Evolutionary conservation across 2,329 filamentous ascomycete species (phyloP), one percentile per base, ranked within the genome.

Genomic region (Aspergillus sp.): DNA sequence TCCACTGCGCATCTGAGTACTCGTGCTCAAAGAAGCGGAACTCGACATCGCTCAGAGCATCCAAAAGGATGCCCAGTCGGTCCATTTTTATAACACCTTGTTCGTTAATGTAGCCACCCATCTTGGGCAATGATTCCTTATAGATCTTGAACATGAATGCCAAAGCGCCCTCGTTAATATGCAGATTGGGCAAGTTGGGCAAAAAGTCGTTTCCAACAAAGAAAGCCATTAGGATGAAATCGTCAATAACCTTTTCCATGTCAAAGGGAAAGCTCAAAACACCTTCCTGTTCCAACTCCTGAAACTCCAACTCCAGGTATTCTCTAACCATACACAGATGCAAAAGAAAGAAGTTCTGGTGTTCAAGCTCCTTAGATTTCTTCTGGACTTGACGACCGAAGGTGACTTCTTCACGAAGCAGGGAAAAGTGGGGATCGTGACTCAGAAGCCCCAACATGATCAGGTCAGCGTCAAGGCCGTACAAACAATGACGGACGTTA

Each of bases 121-220:
- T 89, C 72, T 89, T 88, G 7, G 93, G 93, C 61, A 99, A 81
- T 39, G 96, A 88, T 51, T 89, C 84, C 78, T 98, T 98, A 83
- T 99, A 99, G 62, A 96, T 88, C 72, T 90, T 90, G 77, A 99
- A 99, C 95, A 99, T 99, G 73, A 95, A 89, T 23, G 94, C 91
- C 76, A 99, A 81, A 21, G 96, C 95, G 66, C 95, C 96, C 78
- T 99, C 96, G 77, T 99, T 99, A 78, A 99, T 99, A 78, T 99
- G 95, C 66, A 99, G 80, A 72, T 96, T 91, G 5, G 96, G 96
- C 60, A 99, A 83, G 78, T 99, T 97, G 3, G 95, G 95, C 76
- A 99, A 84, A 80, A 99, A 99, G 84, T 99, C 95, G 78, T 99
- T 99, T 74, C 95, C 95, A 70, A 99, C 92, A 77, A 99, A 99